phyloP scores from a whole-genome alignment of 2,329 filamentous ascomycete genomes.

The Ophiostoma novo-ulmi region DNA sequence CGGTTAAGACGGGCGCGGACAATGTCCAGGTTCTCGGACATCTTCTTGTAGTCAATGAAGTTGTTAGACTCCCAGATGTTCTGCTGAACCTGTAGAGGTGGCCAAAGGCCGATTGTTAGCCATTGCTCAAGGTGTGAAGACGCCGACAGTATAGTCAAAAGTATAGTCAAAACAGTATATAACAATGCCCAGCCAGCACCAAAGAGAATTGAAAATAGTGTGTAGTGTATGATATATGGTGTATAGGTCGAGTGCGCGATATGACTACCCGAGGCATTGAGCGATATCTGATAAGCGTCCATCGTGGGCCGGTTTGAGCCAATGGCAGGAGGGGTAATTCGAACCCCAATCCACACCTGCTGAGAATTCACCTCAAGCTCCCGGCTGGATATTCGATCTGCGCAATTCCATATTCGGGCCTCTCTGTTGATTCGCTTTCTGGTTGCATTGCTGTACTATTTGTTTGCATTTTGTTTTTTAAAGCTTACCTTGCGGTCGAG shows the following conservation, averaged over 20 bases:
- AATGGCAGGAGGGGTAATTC: conserved; percentile 15
- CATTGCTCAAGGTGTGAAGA: neutral
- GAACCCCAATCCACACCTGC: conserved; percentile 11
- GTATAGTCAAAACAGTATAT: neutral
- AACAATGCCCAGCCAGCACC: neutral
- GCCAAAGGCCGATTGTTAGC: conserved; percentile 12
- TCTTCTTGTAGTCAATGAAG: conserved; percentile 99
- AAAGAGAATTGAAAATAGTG: neutral
- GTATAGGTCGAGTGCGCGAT: neutral
- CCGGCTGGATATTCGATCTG: neutral
- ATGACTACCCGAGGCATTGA: conserved; percentile 10
- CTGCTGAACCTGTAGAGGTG: conserved; percentile 64
- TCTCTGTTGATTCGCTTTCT: neutral
- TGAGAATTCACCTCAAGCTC: conserved; percentile 7
- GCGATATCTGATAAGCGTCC: neutral
- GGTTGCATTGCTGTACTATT: neutral
- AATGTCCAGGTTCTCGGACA: conserved; percentile 93
- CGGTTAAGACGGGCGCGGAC: conserved; percentile 86
- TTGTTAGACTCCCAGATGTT: conserved; percentile 94
- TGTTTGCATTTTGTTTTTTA: neutral
- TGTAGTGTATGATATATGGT: neutral
- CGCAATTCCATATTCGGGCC: neutral
- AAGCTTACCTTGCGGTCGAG: conserved; percentile 76
- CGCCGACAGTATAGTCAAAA: neutral
- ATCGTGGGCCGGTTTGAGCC: neutral